Percentiles rank a stretch among this genome's conserved stretches.
Evolutionary conservation across 768 basidiomycete genomes (phyloP).

Genomic region (Xanthoconium stramineum): DNA sequence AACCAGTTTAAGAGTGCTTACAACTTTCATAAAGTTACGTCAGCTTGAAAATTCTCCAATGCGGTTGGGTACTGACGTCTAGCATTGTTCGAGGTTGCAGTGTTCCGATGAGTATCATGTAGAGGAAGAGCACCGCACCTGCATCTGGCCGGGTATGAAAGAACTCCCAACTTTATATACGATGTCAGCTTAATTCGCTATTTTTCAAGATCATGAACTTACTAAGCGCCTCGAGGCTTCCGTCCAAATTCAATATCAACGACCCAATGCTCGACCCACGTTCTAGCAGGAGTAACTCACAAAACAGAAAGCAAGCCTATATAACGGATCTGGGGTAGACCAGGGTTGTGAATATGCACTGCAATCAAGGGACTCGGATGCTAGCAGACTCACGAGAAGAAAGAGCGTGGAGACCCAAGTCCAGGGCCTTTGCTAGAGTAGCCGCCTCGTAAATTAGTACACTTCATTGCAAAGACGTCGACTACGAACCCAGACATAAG

Average conservation of each 20-base stretch:
- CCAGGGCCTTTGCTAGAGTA: background rate
- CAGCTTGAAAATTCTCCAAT: background rate
- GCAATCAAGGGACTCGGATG: too few species aligned
- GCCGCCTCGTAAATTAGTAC: too few species aligned
- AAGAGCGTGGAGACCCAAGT: background rate
- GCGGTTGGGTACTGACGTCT: background rate
- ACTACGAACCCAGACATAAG: conserved; percentile 3
- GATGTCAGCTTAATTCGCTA: background rate
- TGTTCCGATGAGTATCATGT: too few species aligned
- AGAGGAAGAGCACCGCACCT: background rate
- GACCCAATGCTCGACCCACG: background rate
- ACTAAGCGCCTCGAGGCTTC: background rate
- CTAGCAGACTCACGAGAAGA: background rate
- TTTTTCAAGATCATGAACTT: background rate
- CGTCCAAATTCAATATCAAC: background rate
- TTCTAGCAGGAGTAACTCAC: background rate
- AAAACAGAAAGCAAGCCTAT: background rate
- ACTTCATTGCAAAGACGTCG: background rate
- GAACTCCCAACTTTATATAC: background rate
- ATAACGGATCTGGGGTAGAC: background rate
- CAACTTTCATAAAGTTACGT: background rate
- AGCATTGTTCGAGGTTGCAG: too few species aligned
- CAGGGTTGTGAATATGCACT: background rate
- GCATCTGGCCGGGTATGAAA: background rate
- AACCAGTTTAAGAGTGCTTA: background rate